Evolutionary conservation across 768 basidiomycete species (phyloP).

Genomic region (Suillus plorans): DNA sequence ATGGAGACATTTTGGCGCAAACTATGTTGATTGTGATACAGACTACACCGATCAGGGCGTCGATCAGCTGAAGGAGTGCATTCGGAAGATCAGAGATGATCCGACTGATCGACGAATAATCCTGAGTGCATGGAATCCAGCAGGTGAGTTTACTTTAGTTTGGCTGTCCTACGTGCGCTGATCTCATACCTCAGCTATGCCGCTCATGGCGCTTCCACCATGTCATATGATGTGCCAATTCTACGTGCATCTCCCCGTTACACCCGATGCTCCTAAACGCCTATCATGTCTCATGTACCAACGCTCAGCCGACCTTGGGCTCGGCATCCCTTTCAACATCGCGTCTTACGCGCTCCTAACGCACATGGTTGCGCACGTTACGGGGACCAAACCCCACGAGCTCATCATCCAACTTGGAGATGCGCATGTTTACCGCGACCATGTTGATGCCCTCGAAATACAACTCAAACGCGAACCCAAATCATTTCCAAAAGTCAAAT

Average conservation of each 20-base stretch:
- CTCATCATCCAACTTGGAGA: slow-evolving; percentile 96
- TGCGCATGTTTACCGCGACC: slow-evolving; percentile 94
- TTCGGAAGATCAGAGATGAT: slow-evolving; percentile 87
- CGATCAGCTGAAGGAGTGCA: slow-evolving; percentile 89
- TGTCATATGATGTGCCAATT: slow-evolving; percentile 99
- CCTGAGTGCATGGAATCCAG: slow-evolving; percentile 96
- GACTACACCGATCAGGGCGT: slow-evolving; percentile 85
- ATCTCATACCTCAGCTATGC: slow-evolving; percentile 61
- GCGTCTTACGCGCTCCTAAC: slow-evolving; percentile 97
- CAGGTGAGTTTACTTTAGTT: slow-evolving; percentile 53
- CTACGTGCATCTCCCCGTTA: slow-evolving; percentile 86
- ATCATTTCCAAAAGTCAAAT: slow-evolving; percentile 79
- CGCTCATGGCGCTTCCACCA: slow-evolving; percentile 93
- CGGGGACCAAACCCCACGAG: slow-evolving; percentile 82
- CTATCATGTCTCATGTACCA: slow-evolving; percentile 98
- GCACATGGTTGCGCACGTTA: slow-evolving; percentile 96
- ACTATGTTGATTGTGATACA: slow-evolving; percentile 70
- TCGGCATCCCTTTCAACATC: slow-evolving; percentile 99
- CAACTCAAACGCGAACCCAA: slow-evolving; percentile 80
- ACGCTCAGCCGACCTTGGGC: slow-evolving; percentile 94
- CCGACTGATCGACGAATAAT: slow-evolving; percentile 95
- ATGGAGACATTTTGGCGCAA: slow-evolving; percentile 93
- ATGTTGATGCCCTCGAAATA: slow-evolving; percentile 79
- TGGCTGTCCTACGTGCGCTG: not conserved
- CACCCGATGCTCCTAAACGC: slow-evolving; percentile 51